Conservation (phyloP, 768 basidiomycete genomes). For the Amanita subjunquillea region DNA sequence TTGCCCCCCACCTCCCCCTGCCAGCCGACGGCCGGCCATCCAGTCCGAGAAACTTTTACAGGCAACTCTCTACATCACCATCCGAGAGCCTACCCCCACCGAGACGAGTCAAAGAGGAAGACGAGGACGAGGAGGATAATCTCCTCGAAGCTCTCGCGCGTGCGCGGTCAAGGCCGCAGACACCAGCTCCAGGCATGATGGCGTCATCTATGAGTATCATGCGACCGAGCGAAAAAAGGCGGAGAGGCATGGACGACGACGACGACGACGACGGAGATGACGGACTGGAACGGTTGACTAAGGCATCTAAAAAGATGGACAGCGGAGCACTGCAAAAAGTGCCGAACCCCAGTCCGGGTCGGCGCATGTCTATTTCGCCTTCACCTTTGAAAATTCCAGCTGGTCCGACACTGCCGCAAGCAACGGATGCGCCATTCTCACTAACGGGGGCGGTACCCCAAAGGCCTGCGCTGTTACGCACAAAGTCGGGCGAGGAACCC, state of each 20-base stretch:
- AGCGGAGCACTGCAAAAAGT: slow-evolving; percentile 35
- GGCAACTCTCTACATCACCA: slow-evolving; percentile 21
- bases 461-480: slow-evolving; percentile 4
- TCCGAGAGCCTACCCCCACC: slow-evolving; percentile 32
- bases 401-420: neutral
- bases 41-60: slow-evolving; percentile 27
- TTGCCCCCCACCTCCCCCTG: slow-evolving; percentile 9
- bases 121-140: slow-evolving; percentile 45
- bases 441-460: slow-evolving; percentile 10
- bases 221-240: slow-evolving; percentile 59
- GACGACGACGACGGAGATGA: slow-evolving; percentile 70
- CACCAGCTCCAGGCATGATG: slow-evolving; percentile 24
- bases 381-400: neutral
- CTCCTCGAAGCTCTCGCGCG: slow-evolving; percentile 46
- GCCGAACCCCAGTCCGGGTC: slow-evolving; percentile 13
- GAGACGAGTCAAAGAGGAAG: slow-evolving; percentile 21
- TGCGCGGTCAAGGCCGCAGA: slow-evolving; percentile 25
- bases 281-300: slow-evolving; percentile 51
- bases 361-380: neutral
- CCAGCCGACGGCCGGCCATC: slow-evolving; percentile 8
- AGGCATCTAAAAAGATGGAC: slow-evolving; percentile 45
- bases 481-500: slow-evolving; percentile 5
- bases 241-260: slow-evolving; percentile 64
- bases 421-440: slow-evolving; percentile 1
- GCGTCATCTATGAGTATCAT: slow-evolving; percentile 28